Evolutionary conservation across 257 asterid species (phyloP).

Genomic region (Cinchona pubescens): DNA sequence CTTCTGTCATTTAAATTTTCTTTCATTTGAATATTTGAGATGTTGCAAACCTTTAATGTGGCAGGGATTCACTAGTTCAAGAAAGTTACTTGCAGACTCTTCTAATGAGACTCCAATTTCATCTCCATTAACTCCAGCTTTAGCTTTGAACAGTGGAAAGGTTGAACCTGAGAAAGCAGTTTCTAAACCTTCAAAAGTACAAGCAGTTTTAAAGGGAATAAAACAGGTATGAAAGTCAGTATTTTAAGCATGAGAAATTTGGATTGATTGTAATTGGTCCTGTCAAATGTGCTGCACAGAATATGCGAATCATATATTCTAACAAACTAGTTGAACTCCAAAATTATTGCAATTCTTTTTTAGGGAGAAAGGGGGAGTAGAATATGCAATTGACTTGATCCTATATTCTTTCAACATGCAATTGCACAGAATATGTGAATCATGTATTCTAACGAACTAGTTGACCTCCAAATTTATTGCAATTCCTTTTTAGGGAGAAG

Average conservation of each 20-base stretch:
- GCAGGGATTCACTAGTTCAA: constrained; percentile 74
- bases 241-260: not conserved
- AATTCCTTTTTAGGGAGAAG: too few relatives aligned
- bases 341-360: too few relatives aligned
- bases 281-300: not conserved
- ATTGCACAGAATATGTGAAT: too few relatives aligned
- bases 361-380: too few relatives aligned
- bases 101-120: constrained; percentile 67
- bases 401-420: too few relatives aligned
- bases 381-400: too few relatives aligned
- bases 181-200: constrained; percentile 63
- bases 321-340: too few relatives aligned
- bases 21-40: constrained; percentile 35
- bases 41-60: constrained; percentile 11
- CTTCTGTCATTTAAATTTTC: constrained; percentile 38
- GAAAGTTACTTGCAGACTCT: constrained; percentile 57
- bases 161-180: constrained; percentile 60
- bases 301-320: not conserved
- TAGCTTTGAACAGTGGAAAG: constrained; percentile 57
- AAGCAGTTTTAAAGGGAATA: constrained; percentile 80
- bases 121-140: constrained; percentile 71
- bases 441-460: too few relatives aligned
- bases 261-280: not conserved
- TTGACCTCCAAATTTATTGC: too few relatives aligned
- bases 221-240: constrained; percentile 51